Conservation (phyloP, 108 stramenopile species). For the Fragilariopsis cylindrus region DNA sequence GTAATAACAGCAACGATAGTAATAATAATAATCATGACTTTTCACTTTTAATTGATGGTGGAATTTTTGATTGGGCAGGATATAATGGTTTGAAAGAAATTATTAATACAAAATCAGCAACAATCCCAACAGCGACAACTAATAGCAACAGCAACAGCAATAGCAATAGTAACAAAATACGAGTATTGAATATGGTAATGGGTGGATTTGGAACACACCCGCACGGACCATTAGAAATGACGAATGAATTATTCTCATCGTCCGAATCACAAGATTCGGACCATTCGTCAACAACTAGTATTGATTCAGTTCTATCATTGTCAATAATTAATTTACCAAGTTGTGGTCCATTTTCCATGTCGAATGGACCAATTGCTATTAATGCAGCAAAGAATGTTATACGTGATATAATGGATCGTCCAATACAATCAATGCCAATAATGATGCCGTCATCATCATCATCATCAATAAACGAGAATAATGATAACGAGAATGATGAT, state of each 20-base stretch:
- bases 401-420: slow-evolving; percentile 46
- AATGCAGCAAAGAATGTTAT: slow-evolving; percentile 63
- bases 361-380: slow-evolving; percentile 67
- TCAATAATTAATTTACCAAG: slow-evolving; percentile 56
- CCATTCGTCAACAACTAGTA: slow-evolving; percentile 44
- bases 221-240: background rate
- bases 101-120: slow-evolving; percentile 3
- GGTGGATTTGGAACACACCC: slow-evolving; percentile 50
- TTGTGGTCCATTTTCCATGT: slow-evolving; percentile 80
- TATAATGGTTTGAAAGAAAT: slow-evolving; percentile 47
- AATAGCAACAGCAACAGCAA: background rate
- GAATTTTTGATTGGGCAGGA: slow-evolving; percentile 62
- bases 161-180: slow-evolving; percentile 7
- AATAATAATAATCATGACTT: slow-evolving; percentile 5
- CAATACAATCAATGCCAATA: background rate
- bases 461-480: too few relatives aligned
- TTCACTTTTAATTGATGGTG: slow-evolving; percentile 67
- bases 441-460: too few relatives aligned
- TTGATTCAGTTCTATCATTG: slow-evolving; percentile 53
- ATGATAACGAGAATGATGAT: too few relatives aligned
- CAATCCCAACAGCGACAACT: background rate
- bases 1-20: slow-evolving; percentile 10
- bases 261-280: slow-evolving; percentile 26
- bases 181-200: slow-evolving; percentile 70
- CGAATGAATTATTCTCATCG: background rate